A percentile compares a stretch with the other conserved stretches of the same genome.
Evolutionary conservation across 1,139 yeast genomes (phyloP).

Genomic region (Scheffersomyces titani): DNA sequence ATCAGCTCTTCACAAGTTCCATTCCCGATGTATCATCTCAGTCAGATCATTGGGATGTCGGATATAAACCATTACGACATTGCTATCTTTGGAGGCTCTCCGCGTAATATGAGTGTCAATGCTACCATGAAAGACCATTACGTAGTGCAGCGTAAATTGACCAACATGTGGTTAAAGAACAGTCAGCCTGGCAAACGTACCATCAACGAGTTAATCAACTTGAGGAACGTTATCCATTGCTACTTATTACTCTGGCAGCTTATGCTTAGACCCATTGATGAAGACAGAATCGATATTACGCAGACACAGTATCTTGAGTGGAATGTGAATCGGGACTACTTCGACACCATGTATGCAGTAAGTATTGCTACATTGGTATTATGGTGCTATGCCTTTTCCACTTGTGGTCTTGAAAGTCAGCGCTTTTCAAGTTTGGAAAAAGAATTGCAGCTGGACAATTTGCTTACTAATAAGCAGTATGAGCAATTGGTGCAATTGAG

Average conservation of each 20-base stretch:
- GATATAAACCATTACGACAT: constrained; percentile 76
- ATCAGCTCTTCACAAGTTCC: constrained; percentile 17
- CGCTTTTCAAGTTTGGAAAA: constrained; percentile 21
- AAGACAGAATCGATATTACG: constrained; percentile 18
- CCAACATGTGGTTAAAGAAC: constrained; percentile 44
- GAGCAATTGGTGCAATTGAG: constrained; percentile 23
- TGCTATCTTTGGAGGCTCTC: constrained; percentile 79
- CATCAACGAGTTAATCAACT: constrained; percentile 32
- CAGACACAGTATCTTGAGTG: constrained; percentile 23
- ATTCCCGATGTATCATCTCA: constrained; percentile 58
- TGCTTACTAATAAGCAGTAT: constrained; percentile 14
- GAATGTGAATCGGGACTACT: constrained; percentile 33
- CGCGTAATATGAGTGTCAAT: constrained; percentile 76
- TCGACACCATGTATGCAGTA: constrained; percentile 42
- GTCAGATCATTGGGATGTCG: constrained; percentile 64
- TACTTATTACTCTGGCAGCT: constrained; percentile 64
- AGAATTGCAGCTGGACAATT: constrained; percentile 4
- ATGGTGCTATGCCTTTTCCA: constrained; percentile 48
- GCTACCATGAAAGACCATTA: constrained; percentile 58
- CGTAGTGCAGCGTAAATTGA: constrained; percentile 53
- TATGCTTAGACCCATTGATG: constrained; percentile 48
- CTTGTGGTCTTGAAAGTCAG: constrained; percentile 42
- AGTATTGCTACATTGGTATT: constrained; percentile 49
- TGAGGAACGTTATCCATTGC: constrained; percentile 59
- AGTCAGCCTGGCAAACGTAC: constrained; percentile 15